These are phyloP conservation scores for Tuber magnatum DNA, from an alignment of 495 filamentous ascomycete species.

Conservation along the genomic window DNA sequence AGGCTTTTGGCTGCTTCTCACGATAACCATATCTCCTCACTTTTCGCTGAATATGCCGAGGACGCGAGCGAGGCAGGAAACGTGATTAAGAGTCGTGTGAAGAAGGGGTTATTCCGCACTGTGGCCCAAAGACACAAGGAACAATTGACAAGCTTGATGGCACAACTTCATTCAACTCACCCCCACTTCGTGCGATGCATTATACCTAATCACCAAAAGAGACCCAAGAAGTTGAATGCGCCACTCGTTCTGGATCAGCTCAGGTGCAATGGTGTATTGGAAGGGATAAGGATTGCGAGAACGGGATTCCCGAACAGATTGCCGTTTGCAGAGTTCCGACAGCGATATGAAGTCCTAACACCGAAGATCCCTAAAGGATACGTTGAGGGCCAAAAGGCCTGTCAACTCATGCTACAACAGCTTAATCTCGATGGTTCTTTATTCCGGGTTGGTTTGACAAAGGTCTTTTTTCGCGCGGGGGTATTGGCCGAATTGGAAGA, in stretches of 20 bases:
- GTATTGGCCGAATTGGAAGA: slow-evolving; percentile 96
- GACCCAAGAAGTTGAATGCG: slow-evolving; percentile 84
- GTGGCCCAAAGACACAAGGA: slow-evolving; percentile 98
- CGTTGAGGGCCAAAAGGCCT: slow-evolving; percentile 78
- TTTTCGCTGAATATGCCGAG: slow-evolving; percentile 85
- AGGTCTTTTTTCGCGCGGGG: slow-evolving; percentile 96
- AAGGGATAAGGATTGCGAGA: slow-evolving; percentile 93
- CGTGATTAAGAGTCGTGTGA: slow-evolving; percentile 67
- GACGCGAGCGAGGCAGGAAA: slow-evolving; percentile 60
- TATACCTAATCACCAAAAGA: slow-evolving; percentile 95
- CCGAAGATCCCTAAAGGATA: slow-evolving; percentile 82
- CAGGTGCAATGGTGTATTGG: slow-evolving; percentile 95
- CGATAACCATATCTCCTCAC: slow-evolving; percentile 70
- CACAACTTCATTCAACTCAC: slow-evolving; percentile 89
- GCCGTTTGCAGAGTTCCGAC: slow-evolving; percentile 84
- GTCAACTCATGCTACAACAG: slow-evolving; percentile 81
- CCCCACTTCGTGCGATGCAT: slow-evolving; percentile 98
- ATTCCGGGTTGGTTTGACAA: slow-evolving; percentile 90
- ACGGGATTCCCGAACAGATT: slow-evolving; percentile 98
- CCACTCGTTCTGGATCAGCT: slow-evolving; percentile 90
- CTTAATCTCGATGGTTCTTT: slow-evolving; percentile 73
- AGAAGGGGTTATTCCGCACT: slow-evolving; percentile 95
- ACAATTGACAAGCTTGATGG: slow-evolving; percentile 88
- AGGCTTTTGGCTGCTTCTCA: slow-evolving; percentile 73
- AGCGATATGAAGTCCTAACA: slow-evolving; percentile 96